Conservation (phyloP, 331 rosid genomes). For the Malus hybrid region DNA sequence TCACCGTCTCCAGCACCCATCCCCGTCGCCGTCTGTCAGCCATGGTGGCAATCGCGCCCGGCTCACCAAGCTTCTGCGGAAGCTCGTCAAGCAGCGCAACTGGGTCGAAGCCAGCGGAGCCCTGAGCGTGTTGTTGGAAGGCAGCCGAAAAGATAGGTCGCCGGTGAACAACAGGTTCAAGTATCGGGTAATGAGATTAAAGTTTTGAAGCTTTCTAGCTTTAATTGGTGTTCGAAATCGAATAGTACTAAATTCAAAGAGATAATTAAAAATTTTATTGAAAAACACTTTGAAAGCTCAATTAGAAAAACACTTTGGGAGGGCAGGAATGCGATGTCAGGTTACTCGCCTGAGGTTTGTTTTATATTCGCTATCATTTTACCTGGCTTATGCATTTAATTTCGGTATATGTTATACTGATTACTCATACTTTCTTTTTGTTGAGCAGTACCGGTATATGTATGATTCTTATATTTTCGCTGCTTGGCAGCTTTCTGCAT, state of each 20-base stretch:
- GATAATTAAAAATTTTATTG: no score
- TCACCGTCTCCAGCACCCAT: no score
- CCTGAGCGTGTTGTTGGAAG: slow-evolving; percentile 42
- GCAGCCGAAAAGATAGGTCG: slow-evolving; percentile 26
- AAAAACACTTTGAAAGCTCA: no score
- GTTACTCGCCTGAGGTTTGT: slow-evolving; percentile 50
- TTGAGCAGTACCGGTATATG: slow-evolving; percentile 51
- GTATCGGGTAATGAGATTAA: background rate
- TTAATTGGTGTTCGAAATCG: background rate
- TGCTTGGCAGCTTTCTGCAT: background rate
- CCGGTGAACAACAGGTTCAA: background rate
- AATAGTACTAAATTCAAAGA: background rate
- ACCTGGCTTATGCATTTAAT: background rate
- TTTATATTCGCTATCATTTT: background rate
- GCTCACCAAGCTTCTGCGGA: slow-evolving; percentile 23
- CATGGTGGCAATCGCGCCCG: slow-evolving; percentile 11
- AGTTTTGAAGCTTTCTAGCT: background rate
- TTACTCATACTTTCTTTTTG: slow-evolving; percentile 2
- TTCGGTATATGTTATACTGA: background rate
- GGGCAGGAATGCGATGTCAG: slow-evolving; percentile 47
- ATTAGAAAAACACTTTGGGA: slow-evolving; percentile 32
- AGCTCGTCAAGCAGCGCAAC: slow-evolving; percentile 34
- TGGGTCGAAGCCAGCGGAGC: slow-evolving; percentile 73
- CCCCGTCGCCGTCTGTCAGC: no score
- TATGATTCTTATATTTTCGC: slow-evolving; percentile 19